Percentiles rank a stretch among this genome's conserved stretches.
phyloP scores from a whole-genome alignment of 2,329 filamentous ascomycete species.

The Pseudogymnoascus sp. region DNA sequence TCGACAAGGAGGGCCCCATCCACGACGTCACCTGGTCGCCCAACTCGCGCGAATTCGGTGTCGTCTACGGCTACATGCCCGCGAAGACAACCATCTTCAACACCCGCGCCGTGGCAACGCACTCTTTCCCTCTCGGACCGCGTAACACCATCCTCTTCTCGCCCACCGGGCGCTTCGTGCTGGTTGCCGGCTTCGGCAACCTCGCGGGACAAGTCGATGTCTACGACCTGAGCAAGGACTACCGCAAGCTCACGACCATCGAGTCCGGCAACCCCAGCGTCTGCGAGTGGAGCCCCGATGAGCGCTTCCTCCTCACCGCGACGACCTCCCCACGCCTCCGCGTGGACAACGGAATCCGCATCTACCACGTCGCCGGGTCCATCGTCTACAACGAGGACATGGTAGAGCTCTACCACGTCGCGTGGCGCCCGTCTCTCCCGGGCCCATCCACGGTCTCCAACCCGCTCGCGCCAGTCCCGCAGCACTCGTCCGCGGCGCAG shows the following conservation, averaged over 20 bases:
- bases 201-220: constrained; percentile 96
- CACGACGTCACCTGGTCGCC: constrained; percentile 98
- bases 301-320: constrained; percentile 91
- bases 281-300: constrained; percentile 96
- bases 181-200: constrained; percentile 96
- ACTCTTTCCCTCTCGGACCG: constrained; percentile 78
- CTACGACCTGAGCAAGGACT: constrained; percentile 92
- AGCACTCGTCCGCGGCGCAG: constrained; percentile 70
- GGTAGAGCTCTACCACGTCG: constrained; percentile 83
- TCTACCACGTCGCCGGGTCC: constrained; percentile 84
- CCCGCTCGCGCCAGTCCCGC: constrained; percentile 65
- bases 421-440: constrained; percentile 68
- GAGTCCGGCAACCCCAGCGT: constrained; percentile 93
- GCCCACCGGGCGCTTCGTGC: constrained; percentile 81
- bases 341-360: constrained; percentile 91
- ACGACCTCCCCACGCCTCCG: constrained; percentile 91
- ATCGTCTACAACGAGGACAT: constrained; percentile 96
- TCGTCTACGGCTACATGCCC: constrained; percentile 98
- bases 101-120: constrained; percentile 69
- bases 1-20: constrained; percentile 96
- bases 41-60: constrained; percentile 94
- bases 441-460: constrained; percentile 48
- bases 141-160: constrained; percentile 96
- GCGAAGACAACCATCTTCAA: constrained; percentile 99
- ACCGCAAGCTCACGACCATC: constrained; percentile 84